Evolutionary conservation across 1,284 basidiomycete species (phyloP).

Genomic region (Malassezia caprae): DNA sequence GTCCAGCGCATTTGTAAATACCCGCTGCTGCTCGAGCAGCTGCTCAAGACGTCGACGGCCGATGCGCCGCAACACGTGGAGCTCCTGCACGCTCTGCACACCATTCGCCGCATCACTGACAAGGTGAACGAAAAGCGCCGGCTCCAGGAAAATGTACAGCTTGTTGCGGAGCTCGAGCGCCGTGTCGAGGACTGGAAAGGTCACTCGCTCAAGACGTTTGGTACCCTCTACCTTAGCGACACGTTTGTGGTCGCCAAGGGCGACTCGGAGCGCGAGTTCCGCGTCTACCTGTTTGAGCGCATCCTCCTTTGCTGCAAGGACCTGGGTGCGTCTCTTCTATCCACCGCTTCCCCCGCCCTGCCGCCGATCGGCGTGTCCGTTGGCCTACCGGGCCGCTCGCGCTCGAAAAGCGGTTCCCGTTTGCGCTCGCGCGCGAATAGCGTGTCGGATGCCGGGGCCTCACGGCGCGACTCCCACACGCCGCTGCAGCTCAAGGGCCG

Average conservation of each 20-base stretch:
- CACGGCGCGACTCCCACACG: not conserved
- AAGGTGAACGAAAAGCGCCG: constrained; percentile 92
- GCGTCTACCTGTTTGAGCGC: constrained; percentile 96
- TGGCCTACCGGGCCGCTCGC: constrained; percentile 17
- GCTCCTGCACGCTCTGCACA: constrained; percentile 68
- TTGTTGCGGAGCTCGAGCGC: constrained; percentile 74
- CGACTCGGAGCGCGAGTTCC: constrained; percentile 92
- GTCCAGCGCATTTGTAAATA: constrained; percentile 71
- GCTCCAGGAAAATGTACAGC: constrained; percentile 66
- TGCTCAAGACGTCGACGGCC: constrained; percentile 57
- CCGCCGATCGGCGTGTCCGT: constrained; percentile 38
- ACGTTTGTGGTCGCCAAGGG: constrained; percentile 92
- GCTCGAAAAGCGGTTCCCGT: constrained; percentile 32
- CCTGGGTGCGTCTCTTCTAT: constrained; percentile 50
- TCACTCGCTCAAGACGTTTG: constrained; percentile 86
- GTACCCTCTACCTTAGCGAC: constrained; percentile 82
- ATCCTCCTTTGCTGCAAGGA: constrained; percentile 98
- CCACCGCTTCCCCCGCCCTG: constrained; percentile 40
- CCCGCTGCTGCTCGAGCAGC: constrained; percentile 55
- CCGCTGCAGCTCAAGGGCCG: constrained; percentile 85
- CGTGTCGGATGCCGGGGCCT: constrained; percentile 50
- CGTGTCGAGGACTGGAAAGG: constrained; percentile 99
- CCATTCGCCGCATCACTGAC: constrained; percentile 84
- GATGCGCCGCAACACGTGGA: constrained; percentile 57
- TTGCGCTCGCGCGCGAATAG: constrained; percentile 26